Base-by-base conservation (phyloP, 2,329 filamentous ascomycete genomes). In the Cephalotrichum gorgonifer region DNA sequence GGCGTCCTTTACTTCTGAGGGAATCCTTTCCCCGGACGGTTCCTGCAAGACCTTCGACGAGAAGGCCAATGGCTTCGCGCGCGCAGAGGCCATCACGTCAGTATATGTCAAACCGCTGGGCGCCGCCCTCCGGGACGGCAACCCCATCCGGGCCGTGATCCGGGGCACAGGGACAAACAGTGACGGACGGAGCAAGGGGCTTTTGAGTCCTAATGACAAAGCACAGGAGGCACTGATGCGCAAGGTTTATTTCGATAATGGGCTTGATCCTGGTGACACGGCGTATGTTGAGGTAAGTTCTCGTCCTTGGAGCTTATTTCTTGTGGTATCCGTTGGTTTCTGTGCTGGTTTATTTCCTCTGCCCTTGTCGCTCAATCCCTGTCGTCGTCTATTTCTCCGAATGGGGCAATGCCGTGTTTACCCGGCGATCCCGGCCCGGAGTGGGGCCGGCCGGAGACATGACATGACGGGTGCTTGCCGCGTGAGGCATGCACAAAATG, bases 41-140 rank as follows among this genome's bases (percentile, higher is more conserved):
- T 66, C 70, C 27, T 78, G 71, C 15, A 71, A 69, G 44, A 74
- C 75, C 26, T 55, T 57, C 30, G 52, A 64, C 54, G 52, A 61
- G 51, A 45, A 57, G 49, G 43, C 58, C 55, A 54, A 27, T 38
- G 82, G 81, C 0, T 85, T 81, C 54, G 78, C 73, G 0, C 71
- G 80, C 8, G 81, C 77, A 7, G 80, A 84, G 54, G 79, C 78
- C 3, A 70, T 73, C 20, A 75, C 67, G 7, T 67, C 74, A 45
- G 55, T 84, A 3, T 58, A 82, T 11, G 57, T 84, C 15, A 83
- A 83, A 61, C 71, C 69, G 1, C 64, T 83, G 0, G 67, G 71
- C 27, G 68, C 75, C 50, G 79, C 79, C 2, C 57, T 80, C 25
- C 62, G 59, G 39, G 77, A 79, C 52, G 74, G 74, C 22, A 77